Conservation (phyloP, 169 alveolate species). For the Ichthyophthirius multifiliis region DNA sequence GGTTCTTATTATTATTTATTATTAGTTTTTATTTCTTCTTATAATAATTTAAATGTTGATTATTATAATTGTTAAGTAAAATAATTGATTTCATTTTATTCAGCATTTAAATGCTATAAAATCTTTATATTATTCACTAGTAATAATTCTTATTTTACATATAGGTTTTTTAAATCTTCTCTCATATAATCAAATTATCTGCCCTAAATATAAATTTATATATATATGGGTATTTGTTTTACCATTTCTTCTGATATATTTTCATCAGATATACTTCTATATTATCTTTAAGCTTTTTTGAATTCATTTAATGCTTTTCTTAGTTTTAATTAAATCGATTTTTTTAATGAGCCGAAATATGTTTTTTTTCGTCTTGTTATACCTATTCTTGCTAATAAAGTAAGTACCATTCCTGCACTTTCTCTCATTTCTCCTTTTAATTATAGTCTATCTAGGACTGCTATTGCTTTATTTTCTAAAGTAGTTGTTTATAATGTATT, state of each 20-base stretch:
- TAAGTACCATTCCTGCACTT: conserved; percentile 66
- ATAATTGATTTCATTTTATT: not conserved
- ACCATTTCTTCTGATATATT: conserved; percentile 5
- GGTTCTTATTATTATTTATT: too few species aligned
- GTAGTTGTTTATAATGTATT: conserved; percentile 54
- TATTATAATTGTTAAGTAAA: too few species aligned
- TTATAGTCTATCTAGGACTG: conserved; percentile 66
- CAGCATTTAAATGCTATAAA: not conserved
- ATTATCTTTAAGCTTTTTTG: not conserved
- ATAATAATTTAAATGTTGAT: too few species aligned
- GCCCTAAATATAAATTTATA: not conserved
- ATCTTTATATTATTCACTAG: not conserved
- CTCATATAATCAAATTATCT: conserved; percentile 1
- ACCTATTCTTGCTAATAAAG: conserved; percentile 16
- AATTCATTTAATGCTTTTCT: not conserved
- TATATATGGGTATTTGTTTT: not conserved
- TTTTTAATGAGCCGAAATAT: not conserved
- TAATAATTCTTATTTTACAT: not conserved
- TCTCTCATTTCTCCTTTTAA: conserved; percentile 64
- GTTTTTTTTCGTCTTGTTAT: not conserved
- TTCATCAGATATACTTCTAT: not conserved
- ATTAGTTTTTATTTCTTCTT: too few species aligned
- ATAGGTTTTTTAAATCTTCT: not conserved
- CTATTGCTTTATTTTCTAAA: conserved; percentile 70
- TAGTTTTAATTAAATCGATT: not conserved